Evolutionary conservation across 192 early-diverging fungal species (phyloP), one percentile per base, ranked within the genome.

Genomic region (Coemansia interrupta): DNA sequence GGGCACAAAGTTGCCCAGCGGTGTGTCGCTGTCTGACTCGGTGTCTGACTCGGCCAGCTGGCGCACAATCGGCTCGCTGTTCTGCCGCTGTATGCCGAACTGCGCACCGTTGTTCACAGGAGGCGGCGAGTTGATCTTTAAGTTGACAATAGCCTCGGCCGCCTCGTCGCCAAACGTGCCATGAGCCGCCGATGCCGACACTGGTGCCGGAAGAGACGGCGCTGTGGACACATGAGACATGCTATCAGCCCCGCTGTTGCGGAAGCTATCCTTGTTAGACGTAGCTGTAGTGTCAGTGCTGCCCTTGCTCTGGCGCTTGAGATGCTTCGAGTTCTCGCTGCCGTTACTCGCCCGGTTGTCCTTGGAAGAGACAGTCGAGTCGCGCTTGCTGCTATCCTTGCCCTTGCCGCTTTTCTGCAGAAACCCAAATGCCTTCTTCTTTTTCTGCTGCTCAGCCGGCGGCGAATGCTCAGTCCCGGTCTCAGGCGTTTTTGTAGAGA

Each of bases 131-230:
- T 79, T 57, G 39, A 72, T 66, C 53, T 70, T 70, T 6, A 72
- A 49, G 50, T 80, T 80, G 48, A 69, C 67, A 54, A 72, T 70
- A 10, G 70, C 71, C 39, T 72, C 61, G 0, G 71, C 56, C 0
- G 70, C 77, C 19, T 70, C 71, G 49, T 73, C 67, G n/a, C 59
- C 77, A 80, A 73, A 73, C 13, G 63, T 64, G 19, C 64, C 66
- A 15, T 51, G 71, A 13, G 54, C 32, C 8, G 63, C 59, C 7
- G 61, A 55, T 5, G 57, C 63, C 13, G 53, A 48, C 13, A 61
- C 57, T 15, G 63, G 63, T 7, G 76, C 57, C 0, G 77, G 67
- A 56, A 80, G 62, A 41, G 67, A 80, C 2, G 70, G 71, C 18
- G 67, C 66, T 4, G 58, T 52, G 14, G 69, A 60, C 32, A 53